These are phyloP conservation scores for Saturnispora besseyi DNA, from an alignment of 805 yeast genomes.

Conservation along the genomic window DNA sequence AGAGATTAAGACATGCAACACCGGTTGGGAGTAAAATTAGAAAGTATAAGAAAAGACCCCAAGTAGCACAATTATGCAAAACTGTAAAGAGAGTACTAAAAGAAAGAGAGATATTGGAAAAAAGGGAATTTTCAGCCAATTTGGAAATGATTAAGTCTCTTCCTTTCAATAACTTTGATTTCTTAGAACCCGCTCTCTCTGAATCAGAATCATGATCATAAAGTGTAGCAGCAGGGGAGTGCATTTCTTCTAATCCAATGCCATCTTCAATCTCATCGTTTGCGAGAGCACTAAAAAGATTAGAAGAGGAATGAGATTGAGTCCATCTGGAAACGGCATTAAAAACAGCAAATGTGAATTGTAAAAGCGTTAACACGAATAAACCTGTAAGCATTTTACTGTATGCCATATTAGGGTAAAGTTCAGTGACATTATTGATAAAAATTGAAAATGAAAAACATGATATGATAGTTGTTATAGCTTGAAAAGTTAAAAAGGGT, in stretches of 20 bases:
- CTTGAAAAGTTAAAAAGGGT: slow-evolving; percentile 45
- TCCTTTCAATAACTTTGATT: slow-evolving; percentile 9
- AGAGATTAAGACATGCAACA: slow-evolving; percentile 54
- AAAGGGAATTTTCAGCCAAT: slow-evolving; percentile 20
- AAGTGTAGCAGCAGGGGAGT: slow-evolving; percentile 31
- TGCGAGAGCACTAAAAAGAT: slow-evolving; percentile 7
- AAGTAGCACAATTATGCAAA: slow-evolving; percentile 45
- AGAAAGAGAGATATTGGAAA: neutral
- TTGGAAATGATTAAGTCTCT: slow-evolving; percentile 30
- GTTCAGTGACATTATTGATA: slow-evolving; percentile 47
- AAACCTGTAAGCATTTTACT: slow-evolving; percentile 55
- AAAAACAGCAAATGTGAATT: slow-evolving; percentile 46
- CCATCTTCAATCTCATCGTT: slow-evolving; percentile 8
- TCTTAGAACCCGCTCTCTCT: neutral
- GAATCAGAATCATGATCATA: slow-evolving; percentile 19
- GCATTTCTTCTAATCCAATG: slow-evolving; percentile 24
- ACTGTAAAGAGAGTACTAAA: slow-evolving; percentile 28
- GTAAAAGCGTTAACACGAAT: slow-evolving; percentile 42
- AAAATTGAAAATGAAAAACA: slow-evolving; percentile 49
- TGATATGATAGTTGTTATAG: slow-evolving; percentile 38
- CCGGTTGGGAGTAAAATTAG: slow-evolving; percentile 47
- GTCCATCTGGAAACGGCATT: slow-evolving; percentile 39
- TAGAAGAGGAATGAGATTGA: neutral
- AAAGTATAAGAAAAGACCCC: slow-evolving; percentile 55
- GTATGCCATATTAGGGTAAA: slow-evolving; percentile 76